Percentiles rank a stretch among this genome's conserved stretches.
Evolutionary conservation across 148 eudicot genomes (phyloP).

Genomic region (Cornus kousa): DNA sequence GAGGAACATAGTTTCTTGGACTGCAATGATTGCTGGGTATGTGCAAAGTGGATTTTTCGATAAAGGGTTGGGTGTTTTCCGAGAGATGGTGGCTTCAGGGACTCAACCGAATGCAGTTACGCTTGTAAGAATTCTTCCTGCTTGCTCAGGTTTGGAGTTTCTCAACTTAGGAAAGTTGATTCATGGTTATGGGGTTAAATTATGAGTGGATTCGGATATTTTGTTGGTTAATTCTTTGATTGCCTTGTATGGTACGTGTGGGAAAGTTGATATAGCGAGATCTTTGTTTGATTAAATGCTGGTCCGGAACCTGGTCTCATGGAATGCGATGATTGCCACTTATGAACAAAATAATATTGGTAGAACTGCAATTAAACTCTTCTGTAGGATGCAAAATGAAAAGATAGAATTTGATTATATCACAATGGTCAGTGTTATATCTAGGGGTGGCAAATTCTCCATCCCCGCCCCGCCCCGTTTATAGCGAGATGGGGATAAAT

Average conservation of each 20-base stretch:
- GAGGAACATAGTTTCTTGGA: slow-evolving; percentile 24
- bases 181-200: too few species aligned
- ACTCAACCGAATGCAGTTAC: too few species aligned
- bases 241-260: slow-evolving; percentile 22
- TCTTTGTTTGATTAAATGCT: slow-evolving; percentile 22
- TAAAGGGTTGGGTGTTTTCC: slow-evolving; percentile 7
- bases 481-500: too few species aligned
- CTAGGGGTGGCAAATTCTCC: background rate
- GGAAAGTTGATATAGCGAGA: slow-evolving; percentile 13
- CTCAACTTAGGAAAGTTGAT: too few species aligned
- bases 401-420: slow-evolving; percentile 15
- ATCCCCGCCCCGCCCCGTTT: too few species aligned
- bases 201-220: too few species aligned
- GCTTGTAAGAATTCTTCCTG: too few species aligned
- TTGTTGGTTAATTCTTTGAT: too few species aligned
- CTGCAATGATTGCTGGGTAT: slow-evolving; percentile 25
- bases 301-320: slow-evolving; percentile 25
- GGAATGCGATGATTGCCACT: slow-evolving; percentile 34
- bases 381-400: slow-evolving; percentile 16
- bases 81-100: slow-evolving; percentile 17
- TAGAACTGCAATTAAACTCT: slow-evolving; percentile 18
- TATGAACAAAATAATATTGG: slow-evolving; percentile 22
- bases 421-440: slow-evolving; percentile 27
- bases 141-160: too few species aligned
- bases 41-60: slow-evolving; percentile 17